Base-by-base conservation (phyloP, 2,329 filamentous ascomycete species). In the Lecanicillium sp. region DNA sequence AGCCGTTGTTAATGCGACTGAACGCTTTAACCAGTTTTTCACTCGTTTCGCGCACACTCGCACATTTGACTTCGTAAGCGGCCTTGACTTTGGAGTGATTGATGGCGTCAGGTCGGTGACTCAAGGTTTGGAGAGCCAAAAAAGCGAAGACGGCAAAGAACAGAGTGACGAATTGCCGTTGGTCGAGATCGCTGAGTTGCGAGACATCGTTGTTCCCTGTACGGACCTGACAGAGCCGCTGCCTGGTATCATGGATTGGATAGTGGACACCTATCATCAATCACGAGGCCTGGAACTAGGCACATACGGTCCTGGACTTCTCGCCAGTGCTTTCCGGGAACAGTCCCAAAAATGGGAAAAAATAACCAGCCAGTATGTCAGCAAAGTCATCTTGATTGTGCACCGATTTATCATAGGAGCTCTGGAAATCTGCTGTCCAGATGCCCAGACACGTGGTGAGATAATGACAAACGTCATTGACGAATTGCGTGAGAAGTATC, bases 341-440 rank as follows among this genome's bases (percentile, higher is more conserved):
- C 57, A 61, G 29, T 58, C 57, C 1, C 28, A 33, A 6, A 56
- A 55, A 20, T 62, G 58, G 58, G 43, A 37, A 1, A 8, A 5
- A 5, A 51, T 58, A 25, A 50, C 52, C 10, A 42, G 39, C 30
- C 29, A 42, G 1, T 57, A 57, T 37, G 39, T 60, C 22, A 54
- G 53, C 43, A 22, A 40, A 7, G 45, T 55, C 11, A 52, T 59
- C 15, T 13, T 52, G 14, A 37, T 38, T 4, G 42, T 62, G 14
- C 55, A 62, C 40, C 29, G 39, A 1, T 61, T 61, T 43, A 54
- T 60, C 10, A 13, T 20, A 0, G 8, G 6, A 0, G 44, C 48
- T 3, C 45, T 59, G 4, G 11, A 39, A 0, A 8, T 14, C 1
- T 39, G 48, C 5, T 60, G 57, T 25, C 17, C 41, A 0, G 52